phyloP scores from a whole-genome alignment of 2,329 filamentous ascomycete genomes.

The Claviceps cyperi region DNA sequence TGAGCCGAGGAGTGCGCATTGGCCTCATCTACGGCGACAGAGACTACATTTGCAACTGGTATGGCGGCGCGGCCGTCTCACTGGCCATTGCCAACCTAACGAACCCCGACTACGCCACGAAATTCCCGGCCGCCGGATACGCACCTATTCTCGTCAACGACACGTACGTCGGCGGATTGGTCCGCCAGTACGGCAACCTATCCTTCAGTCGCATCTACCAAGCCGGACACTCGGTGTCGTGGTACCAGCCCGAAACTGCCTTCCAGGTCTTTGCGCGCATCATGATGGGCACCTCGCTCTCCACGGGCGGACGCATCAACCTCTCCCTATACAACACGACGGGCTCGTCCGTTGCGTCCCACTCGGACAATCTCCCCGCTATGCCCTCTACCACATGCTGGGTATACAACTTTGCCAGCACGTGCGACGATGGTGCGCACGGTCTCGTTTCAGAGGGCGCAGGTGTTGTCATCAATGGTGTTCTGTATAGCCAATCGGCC shows the following conservation, averaged over 20 bases:
- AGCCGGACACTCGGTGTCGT: constrained; percentile 47
- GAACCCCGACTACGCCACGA: constrained; percentile 29
- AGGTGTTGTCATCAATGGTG: constrained; percentile 45
- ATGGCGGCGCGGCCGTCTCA: constrained; percentile 62
- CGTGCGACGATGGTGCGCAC: constrained; percentile 37
- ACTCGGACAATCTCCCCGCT: constrained; percentile 35
- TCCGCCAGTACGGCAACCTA: constrained; percentile 64
- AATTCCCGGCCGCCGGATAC: constrained; percentile 56
- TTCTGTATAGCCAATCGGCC: constrained; percentile 30
- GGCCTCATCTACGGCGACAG: constrained; percentile 56
- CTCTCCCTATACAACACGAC: constrained; percentile 38
- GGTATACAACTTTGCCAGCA: constrained; percentile 33
- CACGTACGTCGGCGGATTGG: constrained; percentile 54
- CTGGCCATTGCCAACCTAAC: constrained; percentile 41
- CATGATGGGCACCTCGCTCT: constrained; percentile 38
- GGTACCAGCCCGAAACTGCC: constrained; percentile 45
- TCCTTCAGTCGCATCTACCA: constrained; percentile 54
- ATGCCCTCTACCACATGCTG: constrained; percentile 43
- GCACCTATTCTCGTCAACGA: constrained; percentile 55
- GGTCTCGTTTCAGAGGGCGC: constrained; percentile 31
- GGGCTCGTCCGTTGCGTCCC: constrained; percentile 36
- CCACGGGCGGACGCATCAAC: constrained; percentile 38
- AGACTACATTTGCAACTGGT: constrained; percentile 51
- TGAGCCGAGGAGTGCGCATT: constrained; percentile 50
- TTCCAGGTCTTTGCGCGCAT: constrained; percentile 47